Evolutionary conservation across 2,329 filamentous ascomycete genomes (phyloP).

Genomic region (Trichophyton mentagrophytes): DNA sequence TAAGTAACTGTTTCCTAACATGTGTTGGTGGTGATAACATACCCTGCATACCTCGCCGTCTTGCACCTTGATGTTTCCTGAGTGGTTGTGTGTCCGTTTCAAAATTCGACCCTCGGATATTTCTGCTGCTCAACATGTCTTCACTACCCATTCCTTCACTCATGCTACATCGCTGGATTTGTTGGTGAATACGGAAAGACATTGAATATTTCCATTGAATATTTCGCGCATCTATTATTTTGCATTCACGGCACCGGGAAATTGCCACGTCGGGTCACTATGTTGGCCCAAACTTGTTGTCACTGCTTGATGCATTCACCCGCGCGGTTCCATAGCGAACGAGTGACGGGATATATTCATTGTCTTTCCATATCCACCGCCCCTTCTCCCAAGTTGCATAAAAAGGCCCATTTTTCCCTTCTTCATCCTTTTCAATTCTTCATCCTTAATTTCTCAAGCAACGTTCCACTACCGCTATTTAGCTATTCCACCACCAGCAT

Average conservation of each 20-base stretch:
- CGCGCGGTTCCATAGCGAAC: neutral
- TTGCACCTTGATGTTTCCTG: neutral
- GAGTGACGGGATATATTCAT: slow-evolving; percentile 1
- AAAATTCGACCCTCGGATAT: neutral
- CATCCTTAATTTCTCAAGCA: neutral
- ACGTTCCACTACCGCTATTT: neutral
- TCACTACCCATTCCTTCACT: neutral
- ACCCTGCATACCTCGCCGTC: neutral
- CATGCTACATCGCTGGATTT: neutral
- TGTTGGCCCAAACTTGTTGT: neutral
- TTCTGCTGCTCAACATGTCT: neutral
- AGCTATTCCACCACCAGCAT: neutral
- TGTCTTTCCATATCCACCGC: slow-evolving; percentile 2
- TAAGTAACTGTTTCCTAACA: neutral
- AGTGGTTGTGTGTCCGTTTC: neutral
- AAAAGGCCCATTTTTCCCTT: neutral
- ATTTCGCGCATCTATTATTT: neutral
- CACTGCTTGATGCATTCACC: slow-evolving; percentile 2
- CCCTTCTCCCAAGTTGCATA: neutral
- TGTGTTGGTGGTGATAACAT: neutral
- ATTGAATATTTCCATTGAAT: neutral
- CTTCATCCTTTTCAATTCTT: neutral
- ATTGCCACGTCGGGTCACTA: neutral
- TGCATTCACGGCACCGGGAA: neutral
- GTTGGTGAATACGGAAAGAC: neutral